Evolutionary conservation across 176 grass and related monocot genomes (phyloP), one percentile per base, ranked within the genome.

Genomic region (Alopecurus myosuroides): DNA sequence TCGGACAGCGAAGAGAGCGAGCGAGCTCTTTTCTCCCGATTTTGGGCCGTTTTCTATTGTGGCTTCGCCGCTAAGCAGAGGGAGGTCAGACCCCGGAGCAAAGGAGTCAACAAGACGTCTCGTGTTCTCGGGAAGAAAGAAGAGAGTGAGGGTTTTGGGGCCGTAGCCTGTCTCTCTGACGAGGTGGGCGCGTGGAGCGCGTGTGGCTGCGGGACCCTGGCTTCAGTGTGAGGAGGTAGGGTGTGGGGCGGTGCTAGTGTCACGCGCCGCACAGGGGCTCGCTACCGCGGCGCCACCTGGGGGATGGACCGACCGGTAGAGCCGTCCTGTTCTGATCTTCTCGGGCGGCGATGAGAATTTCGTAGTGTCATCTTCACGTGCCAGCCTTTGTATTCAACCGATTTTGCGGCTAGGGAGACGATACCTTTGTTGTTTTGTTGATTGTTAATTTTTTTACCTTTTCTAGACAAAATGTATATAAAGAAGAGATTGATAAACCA

Each of bases 51-150:
- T 50, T 46, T 80, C 36, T 75, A 19, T 3, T 78, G 3, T 83
- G 22, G 64, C 84, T 83, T 90, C 79, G 74, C 79, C 64, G 84
- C 84, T 33, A 86, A 62, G 82, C 39, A 56, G 28, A 40, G 46
- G 55, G 11, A 49, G 22, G 58, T 14, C 5, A 73, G 25, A 46
- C 13, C 53, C 20, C 3, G 31, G 51, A 13, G 44, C 19, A 18
- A 6, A 44, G 13, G 12, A 81, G 71, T 82, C 63, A 78, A 90
- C 65, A 72, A 55, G 73, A 41, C 42, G 71, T 15, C 51, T 50
- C 42, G 5, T 25, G 80, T 69, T 66, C 62, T 17, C n/a, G n/a
- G 3, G 5, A 2, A 29, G 56, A 11, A 1, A 42, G 69, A 44
- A 13, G 2, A 4, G 60, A 36, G 61, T 25, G 70, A 45, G 6